These are phyloP conservation scores for Xylaria sp. DNA, from an alignment of 2,329 filamentous ascomycete genomes.

Conservation along the genomic window DNA sequence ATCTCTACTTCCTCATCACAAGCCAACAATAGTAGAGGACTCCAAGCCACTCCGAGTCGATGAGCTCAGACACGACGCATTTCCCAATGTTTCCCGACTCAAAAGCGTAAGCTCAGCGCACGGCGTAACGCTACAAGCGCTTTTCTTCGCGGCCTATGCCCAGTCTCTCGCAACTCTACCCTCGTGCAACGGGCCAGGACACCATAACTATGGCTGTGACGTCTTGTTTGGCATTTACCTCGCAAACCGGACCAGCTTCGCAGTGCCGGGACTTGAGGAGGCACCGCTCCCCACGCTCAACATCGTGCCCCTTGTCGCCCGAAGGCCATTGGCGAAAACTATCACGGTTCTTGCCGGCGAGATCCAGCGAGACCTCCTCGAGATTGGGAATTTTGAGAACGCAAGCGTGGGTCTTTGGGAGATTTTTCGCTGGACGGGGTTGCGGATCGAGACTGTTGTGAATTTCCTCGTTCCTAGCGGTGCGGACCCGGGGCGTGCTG, in stretches of 20 bases:
- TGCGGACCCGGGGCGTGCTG: not conserved
- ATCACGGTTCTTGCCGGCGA: slow-evolving; percentile 56
- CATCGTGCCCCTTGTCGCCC: slow-evolving; percentile 71
- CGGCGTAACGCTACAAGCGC: slow-evolving; percentile 70
- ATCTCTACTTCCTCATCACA: not conserved
- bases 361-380: slow-evolving; percentile 70
- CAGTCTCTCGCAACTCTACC: slow-evolving; percentile 41
- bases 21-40: not conserved
- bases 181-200: not conserved
- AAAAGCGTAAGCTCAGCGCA: slow-evolving; percentile 31
- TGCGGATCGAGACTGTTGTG: slow-evolving; percentile 72
- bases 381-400: slow-evolving; percentile 59
- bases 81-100: slow-evolving; percentile 22
- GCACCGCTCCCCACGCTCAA: slow-evolving; percentile 72
- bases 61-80: slow-evolving; percentile 20
- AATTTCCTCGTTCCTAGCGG: slow-evolving; percentile 72
- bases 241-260: slow-evolving; percentile 68
- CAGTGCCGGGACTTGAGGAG: slow-evolving; percentile 51
- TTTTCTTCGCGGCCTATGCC: slow-evolving; percentile 75
- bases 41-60: slow-evolving; percentile 7
- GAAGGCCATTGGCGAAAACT: slow-evolving; percentile 29
- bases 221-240: slow-evolving; percentile 80
- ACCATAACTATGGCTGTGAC: slow-evolving; percentile 34
- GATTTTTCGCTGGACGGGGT: slow-evolving; percentile 73
- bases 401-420: slow-evolving; percentile 68